phyloP scores from a whole-genome alignment of 371 early-diverging fungal species.

The Neoconidiobolus thromboides region DNA sequence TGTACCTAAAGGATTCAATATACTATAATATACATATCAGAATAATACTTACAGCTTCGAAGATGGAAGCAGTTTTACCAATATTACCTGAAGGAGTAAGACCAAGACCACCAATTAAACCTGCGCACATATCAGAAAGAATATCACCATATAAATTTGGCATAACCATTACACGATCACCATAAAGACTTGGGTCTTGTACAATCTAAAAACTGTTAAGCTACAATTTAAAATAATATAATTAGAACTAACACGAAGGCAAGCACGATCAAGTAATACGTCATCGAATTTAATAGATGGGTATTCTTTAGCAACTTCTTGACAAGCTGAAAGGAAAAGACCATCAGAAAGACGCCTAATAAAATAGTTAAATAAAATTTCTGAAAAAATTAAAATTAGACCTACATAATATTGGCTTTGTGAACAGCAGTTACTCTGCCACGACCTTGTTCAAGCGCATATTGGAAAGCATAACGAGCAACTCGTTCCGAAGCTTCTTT shows the following conservation, averaged over 20 bases:
- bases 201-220: slow-evolving; percentile 44
- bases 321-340: slow-evolving; percentile 83
- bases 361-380: background rate
- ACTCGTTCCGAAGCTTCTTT: slow-evolving; percentile 82
- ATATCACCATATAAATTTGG: slow-evolving; percentile 98
- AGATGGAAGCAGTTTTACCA: slow-evolving; percentile 90
- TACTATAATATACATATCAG: background rate
- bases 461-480: slow-evolving; percentile 88
- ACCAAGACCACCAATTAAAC: slow-evolving; percentile 95
- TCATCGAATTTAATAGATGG: slow-evolving; percentile 84
- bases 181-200: slow-evolving; percentile 76
- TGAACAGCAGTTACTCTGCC: slow-evolving; percentile 88
- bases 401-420: slow-evolving; percentile 84
- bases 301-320: slow-evolving; percentile 79
- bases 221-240: background rate
- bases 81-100: slow-evolving; percentile 96
- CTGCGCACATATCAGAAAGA: slow-evolving; percentile 92
- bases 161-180: slow-evolving; percentile 95
- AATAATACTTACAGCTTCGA: slow-evolving; percentile 48
- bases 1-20: slow-evolving; percentile 35
- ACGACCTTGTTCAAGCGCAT: slow-evolving; percentile 77
- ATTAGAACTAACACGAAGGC: slow-evolving; percentile 38
- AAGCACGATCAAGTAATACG: slow-evolving; percentile 82
- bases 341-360: slow-evolving; percentile 84
- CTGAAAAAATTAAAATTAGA: background rate